phyloP scores from a whole-genome alignment of 352 stramenopile genomes.

The Globisporangium camurandrum region DNA sequence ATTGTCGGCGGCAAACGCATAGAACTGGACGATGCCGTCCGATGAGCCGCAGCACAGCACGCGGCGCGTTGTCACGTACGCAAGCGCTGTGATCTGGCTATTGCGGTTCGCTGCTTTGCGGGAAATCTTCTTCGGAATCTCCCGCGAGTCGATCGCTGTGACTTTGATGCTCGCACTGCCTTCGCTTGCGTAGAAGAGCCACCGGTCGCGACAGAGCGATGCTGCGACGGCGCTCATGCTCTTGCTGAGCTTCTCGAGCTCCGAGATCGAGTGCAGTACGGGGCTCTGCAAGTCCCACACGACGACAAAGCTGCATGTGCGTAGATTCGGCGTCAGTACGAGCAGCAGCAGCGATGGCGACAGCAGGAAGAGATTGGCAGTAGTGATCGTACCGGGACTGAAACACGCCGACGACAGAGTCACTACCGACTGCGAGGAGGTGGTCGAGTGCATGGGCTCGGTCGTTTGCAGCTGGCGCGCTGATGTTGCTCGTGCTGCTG shows the following conservation, averaged over 20 bases:
- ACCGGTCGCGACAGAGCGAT: slow-evolving; percentile 48
- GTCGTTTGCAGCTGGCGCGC: not conserved
- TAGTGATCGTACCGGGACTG: slow-evolving; percentile 24
- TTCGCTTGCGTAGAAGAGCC: slow-evolving; percentile 68
- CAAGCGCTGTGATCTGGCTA: slow-evolving; percentile 37
- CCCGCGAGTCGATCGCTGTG: slow-evolving; percentile 32
- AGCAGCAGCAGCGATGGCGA: not conserved
- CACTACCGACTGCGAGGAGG: slow-evolving; percentile 31
- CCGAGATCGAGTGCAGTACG: slow-evolving; percentile 47
- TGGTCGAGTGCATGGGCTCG: slow-evolving; percentile 35
- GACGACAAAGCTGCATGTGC: slow-evolving; percentile 20
- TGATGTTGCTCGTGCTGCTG: not conserved
- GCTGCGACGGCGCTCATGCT: slow-evolving; percentile 40
- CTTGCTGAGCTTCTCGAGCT: slow-evolving; percentile 61
- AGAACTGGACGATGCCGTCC: slow-evolving; percentile 63
- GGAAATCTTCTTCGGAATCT: slow-evolving; percentile 59
- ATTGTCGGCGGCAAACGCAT: slow-evolving; percentile 43
- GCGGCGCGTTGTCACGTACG: slow-evolving; percentile 41
- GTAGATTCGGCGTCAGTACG: slow-evolving; percentile 2
- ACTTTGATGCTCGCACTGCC: slow-evolving; percentile 69
- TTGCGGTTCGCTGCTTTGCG: slow-evolving; percentile 59
- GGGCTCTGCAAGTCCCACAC: slow-evolving; percentile 63
- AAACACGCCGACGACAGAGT: slow-evolving; percentile 46
- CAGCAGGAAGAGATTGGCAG: not conserved
- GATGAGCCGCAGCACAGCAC: slow-evolving; percentile 54